Percentiles rank a stretch among this genome's conserved stretches.
phyloP scores from a whole-genome alignment of 768 basidiomycete genomes.

The Rubroboletus satanas region DNA sequence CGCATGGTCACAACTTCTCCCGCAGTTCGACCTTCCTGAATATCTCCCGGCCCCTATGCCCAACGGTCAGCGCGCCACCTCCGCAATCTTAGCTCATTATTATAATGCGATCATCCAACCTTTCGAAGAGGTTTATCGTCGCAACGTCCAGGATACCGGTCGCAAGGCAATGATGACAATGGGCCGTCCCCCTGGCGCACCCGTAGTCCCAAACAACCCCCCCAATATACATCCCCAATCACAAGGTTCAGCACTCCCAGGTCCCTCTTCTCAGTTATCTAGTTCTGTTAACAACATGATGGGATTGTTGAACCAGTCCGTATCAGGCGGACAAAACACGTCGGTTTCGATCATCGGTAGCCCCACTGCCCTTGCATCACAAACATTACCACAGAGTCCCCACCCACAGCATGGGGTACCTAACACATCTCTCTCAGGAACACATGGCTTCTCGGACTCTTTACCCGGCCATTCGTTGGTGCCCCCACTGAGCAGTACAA shows the following conservation, averaged over 20 bases:
- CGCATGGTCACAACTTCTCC: constrained; percentile 52
- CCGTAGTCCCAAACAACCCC: constrained; percentile 12
- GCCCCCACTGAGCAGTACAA: constrained; percentile 11
- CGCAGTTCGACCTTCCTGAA: constrained; percentile 60
- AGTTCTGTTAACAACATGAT: constrained; percentile 22
- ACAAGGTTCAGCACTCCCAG: constrained; percentile 8
- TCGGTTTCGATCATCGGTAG: constrained; percentile 22
- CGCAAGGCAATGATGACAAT: constrained; percentile 48
- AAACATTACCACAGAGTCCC: constrained; percentile 32
- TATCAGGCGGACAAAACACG: constrained; percentile 17
- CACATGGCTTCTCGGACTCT: constrained; percentile 25
- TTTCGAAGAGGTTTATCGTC: constrained; percentile 69
- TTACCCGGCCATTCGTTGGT: constrained; percentile 19
- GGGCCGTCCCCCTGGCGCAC: constrained; percentile 30
- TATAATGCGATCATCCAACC: constrained; percentile 63
- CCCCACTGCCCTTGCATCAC: constrained; percentile 23
- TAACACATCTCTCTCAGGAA: constrained; percentile 21
- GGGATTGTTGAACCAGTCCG: constrained; percentile 25
- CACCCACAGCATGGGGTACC: constrained; percentile 24
- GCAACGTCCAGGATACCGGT: constrained; percentile 57
- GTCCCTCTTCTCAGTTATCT: constrained; percentile 19
- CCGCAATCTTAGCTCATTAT: constrained; percentile 50
- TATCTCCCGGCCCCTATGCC: constrained; percentile 45
- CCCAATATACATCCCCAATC: constrained; percentile 18
- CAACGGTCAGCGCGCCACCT: constrained; percentile 46